phyloP scores from a whole-genome alignment of 2,329 filamentous ascomycete species.

The Hawksworthiomyces lignivorus region DNA sequence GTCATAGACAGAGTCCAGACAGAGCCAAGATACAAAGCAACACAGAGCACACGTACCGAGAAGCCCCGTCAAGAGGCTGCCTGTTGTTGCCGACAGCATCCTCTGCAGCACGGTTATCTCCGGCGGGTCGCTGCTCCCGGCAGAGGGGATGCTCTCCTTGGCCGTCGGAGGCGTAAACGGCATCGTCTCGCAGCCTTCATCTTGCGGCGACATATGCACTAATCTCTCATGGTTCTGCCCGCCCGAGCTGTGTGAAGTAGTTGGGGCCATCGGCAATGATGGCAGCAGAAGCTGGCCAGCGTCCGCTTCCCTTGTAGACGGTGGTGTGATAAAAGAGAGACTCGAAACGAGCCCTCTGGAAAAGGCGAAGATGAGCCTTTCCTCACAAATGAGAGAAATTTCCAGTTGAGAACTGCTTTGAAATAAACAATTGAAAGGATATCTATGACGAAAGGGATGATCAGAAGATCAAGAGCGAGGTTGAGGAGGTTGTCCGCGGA shows the following conservation, averaged over 20 bases:
- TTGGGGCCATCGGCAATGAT: constrained; percentile 6
- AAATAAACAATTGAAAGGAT: not conserved
- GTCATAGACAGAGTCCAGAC: not conserved
- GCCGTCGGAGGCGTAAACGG: constrained; percentile 25
- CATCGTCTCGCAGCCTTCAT: constrained; percentile 22
- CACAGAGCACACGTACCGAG: constrained; percentile 51
- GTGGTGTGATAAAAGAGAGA: not conserved
- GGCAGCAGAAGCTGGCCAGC: no score
- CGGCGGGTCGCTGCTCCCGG: constrained; percentile 35
- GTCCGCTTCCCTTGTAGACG: no score
- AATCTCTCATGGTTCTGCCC: constrained; percentile 33
- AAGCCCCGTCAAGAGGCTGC: constrained; percentile 82
- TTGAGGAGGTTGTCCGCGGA: no score
- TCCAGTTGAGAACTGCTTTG: not conserved
- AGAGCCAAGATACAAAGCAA: not conserved
- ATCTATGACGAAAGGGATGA: not conserved
- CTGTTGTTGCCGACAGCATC: constrained; percentile 89
- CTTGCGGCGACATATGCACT: constrained; percentile 21
- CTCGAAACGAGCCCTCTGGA: constrained; percentile 8
- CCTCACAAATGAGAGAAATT: not conserved
- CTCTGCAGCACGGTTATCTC: constrained; percentile 80
- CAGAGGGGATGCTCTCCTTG: constrained; percentile 18
- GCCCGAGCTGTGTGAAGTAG: constrained; percentile 14
- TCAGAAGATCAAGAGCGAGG: no score
- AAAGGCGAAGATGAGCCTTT: not conserved